Evolutionary conservation across 495 filamentous ascomycete genomes (phyloP), one percentile per base, ranked within the genome.

Genomic region (Aspergillus haitiensis): DNA sequence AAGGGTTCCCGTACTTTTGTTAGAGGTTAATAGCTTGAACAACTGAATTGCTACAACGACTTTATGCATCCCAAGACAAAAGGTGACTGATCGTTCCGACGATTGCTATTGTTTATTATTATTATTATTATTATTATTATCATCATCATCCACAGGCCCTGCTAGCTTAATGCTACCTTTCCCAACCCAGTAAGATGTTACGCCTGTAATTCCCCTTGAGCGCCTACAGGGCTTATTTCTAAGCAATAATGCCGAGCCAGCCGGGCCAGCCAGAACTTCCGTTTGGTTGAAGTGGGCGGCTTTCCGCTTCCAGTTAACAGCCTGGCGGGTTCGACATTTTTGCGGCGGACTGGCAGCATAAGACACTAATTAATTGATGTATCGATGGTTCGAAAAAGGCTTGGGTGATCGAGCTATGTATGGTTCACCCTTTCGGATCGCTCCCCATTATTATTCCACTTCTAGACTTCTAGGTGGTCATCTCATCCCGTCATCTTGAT

Each of bases 241-340:
- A 47, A 47, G 44, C 44, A 47, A 21, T 46, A 31, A 32, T 58
- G 58, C 58, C 62, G 58, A 55, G 54, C 49, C 58, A 61, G 55
- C 58, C 62, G 62, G 54, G 11, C 45, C 36, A 55, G 39, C 61
- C 55, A 58, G 60, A 51, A 33, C 36, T 27, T 51, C 39, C 27
- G 27, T 40, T 31, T 31, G 31, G 27, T 51, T 16, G 51, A 54
- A 15, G 34, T 55, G 55, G 46, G 56, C 39, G 56, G 53, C 57
- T 37, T 60, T 64, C 62, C 62, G 62, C 57, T 60, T 60, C 58
- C 62, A 64, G 57, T 56, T 37, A 40, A 53, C 49, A 18, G 40
- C 48, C 18, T 42, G 16, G n/a, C 55, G 16, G 39, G 40, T 50
- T 50, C 57, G 27, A 27, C 54, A 31, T 40, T 58, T 51, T 31